Evolutionary conservation across 1,284 basidiomycete genomes (phyloP), one percentile per base, ranked within the genome.

Genomic region (Apiotrichum siamense): DNA sequence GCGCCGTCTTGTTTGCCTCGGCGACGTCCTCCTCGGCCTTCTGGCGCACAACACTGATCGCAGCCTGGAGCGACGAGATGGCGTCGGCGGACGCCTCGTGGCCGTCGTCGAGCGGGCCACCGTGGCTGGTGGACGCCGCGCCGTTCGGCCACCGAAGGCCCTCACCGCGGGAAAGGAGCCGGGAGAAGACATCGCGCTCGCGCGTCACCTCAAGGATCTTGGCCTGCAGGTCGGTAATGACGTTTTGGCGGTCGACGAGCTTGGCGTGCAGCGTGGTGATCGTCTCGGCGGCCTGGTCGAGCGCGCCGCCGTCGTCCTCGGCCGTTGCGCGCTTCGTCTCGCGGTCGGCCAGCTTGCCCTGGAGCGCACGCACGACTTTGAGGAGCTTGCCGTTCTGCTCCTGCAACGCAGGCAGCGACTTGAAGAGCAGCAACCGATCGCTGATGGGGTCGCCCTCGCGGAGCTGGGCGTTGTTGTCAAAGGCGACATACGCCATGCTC

Each of bases 391-490:
- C 84, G 70, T 98, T 98, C 75, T 54, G 96, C 44, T 85, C 81
- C 64, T 96, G 90, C 25, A 99, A 76, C 20, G 81, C 79, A 12
- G 82, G 79, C 43, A 97, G 82, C 1, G 84, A 87, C 41, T 79
- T 79, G 83, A 93, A 98, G 24, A 90, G 81, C 41, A 97, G 87
- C 13, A 98, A 82, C 62, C 92, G 81, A 65, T 87, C 87, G 21
- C 88, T 87, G 70, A 97, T 94, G 58, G 97, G 82, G 57, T 91
- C 84, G 27, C 81, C 78, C 6, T 61, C 58, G 79, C 63, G 37
- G 26, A 64, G 49, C 13, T 79, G 43, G 25, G 65, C 70, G 17
- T 27, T 31, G 5, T 44, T 31, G 42, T 86, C 84, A 25, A 89
- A 77, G 26, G 87, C 81, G 26, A 84, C 82, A 50, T 86, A 82